Base-by-base conservation (phyloP, 2,329 filamentous ascomycete genomes). In the Trichoderma polysporum region DNA sequence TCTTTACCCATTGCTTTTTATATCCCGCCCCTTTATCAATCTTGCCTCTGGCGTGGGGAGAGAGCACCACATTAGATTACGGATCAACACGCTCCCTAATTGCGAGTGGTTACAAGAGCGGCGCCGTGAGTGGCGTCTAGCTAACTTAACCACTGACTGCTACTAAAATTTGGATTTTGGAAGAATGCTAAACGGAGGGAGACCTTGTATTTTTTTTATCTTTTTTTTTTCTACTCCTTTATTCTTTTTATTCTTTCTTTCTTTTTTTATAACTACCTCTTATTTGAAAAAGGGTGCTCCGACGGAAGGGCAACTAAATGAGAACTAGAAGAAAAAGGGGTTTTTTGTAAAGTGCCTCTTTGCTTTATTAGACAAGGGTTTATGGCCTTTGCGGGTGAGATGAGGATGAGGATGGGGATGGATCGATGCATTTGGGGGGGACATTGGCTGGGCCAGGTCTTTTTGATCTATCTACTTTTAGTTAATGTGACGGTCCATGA, bases 401-500 rank as follows among this genome's bases (percentile, higher is more conserved):
- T 22, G 35, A 25, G n/a, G 54, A 37, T 50, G 25, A 25, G 19
- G 19, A 13, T 4, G 13, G 8, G 33, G 33, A 25, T 50, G 47
- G 47, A 27, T 17, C 47, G 13, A 27, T 22, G 8, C 39, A 10
- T 41, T 19, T n/a, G 27, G n/a, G 15, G 49, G 27, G 49, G 49
- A 45, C 49, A 54, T 54, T 45, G 60, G 60, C 60, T 63, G 60
- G 60, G 60, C 60, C 60, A 63, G 33, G n/a, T 22, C 12, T 19
- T 22, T 45, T 3, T 45, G n/a, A 39, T 56, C 37, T 56, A 56
- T 47, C 29, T 47, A 56, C 50, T 33, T 22, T 47, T 64, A 47
- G 37, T 64, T 64, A 64, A 64, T 64, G 31, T 61, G 25, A 54
- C 22, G 35, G 61, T 47, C 50, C 27, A 56, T 35, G 61, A 50